Conservation (phyloP, 2,329 filamentous ascomycete species). For the Fusarium compactum region DNA sequence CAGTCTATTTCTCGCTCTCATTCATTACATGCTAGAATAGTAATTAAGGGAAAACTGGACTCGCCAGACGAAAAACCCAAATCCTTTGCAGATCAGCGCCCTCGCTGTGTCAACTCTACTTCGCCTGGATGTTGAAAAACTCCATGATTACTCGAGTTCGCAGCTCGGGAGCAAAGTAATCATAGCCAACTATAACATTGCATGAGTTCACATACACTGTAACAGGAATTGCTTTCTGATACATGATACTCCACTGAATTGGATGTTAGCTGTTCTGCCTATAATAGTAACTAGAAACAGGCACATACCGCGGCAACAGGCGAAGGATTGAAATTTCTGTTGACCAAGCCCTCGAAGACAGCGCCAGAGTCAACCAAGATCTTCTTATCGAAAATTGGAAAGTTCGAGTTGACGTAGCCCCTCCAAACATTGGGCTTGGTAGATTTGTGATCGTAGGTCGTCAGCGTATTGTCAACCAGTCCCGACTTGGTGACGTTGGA, state of each 20-base stretch:
- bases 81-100: rapidly evolving
- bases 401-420: constrained; percentile 55
- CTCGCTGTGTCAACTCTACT: neutral
- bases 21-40: no score
- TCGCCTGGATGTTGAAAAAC: constrained; percentile 48
- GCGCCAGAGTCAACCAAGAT: constrained; percentile 46
- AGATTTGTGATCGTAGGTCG: constrained; percentile 38
- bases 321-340: constrained; percentile 30
- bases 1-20: no score
- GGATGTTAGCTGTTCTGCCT: neutral
- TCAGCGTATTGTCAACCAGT: constrained; percentile 54
- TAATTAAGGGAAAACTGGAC: neutral
- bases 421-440: constrained; percentile 45
- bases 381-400: constrained; percentile 50
- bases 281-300: rapidly evolving
- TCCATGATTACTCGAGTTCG: constrained; percentile 49
- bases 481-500: constrained; percentile 51
- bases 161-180: constrained; percentile 49
- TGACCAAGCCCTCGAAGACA: constrained; percentile 43
- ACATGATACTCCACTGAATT: constrained; percentile 54
- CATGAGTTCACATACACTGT: constrained; percentile 53
- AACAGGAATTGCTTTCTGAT: constrained; percentile 51
- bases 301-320: constrained; percentile 45
- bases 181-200: constrained; percentile 52
- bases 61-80: neutral